Base-by-base conservation (phyloP, 768 basidiomycete species). In the Lentinula sp. region DNA sequence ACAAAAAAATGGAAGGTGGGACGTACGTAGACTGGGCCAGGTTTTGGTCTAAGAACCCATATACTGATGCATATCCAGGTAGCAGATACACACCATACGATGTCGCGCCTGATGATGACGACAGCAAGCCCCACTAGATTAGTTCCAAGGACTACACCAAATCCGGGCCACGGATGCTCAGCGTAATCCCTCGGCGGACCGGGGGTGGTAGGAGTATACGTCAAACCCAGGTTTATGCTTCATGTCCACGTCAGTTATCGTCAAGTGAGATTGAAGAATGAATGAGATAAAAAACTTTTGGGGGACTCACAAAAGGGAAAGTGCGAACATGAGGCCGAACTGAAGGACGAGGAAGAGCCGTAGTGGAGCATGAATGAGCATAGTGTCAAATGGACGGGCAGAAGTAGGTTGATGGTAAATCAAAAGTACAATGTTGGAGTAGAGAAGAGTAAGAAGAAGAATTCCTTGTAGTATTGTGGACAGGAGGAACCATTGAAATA, bases 281-380 rank as follows among this genome's bases (percentile, higher is more conserved):
- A 39, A 13, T 13, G 13, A 39, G 37, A 39, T 28, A 39, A 39
- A 11, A 8, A 39, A 34, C 34, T 8, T 3, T 28, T 37, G 51
- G 18, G 15, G 49, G 37, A 63, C 84, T 74, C 60, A 90, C 84
- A 78, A 89, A 52, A 83, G 84, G 66, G 70, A 80, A 59, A 80
- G 67, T 0, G 82, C 79, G 62, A 92, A 86, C 61, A 89, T 73
- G 39, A 89, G 74, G 3, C 72, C 73, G 31, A 87, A 70, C 2
- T 84, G 82, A 2, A 87, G 69, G 32, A 80, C 71, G 43, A 82
- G 70, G 69, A 88, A 88, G 62, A 93, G 86, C 2, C 91, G 80
- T 57, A 96, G 76, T 0, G 95, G 95, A 0, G 91, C 89, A 65
- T 97, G 95, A 60, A 97, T 91, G 65, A 95, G 86, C 0, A 86